Base-by-base conservation (phyloP, 768 basidiomycete species). In the Scleroderma citrinum region DNA sequence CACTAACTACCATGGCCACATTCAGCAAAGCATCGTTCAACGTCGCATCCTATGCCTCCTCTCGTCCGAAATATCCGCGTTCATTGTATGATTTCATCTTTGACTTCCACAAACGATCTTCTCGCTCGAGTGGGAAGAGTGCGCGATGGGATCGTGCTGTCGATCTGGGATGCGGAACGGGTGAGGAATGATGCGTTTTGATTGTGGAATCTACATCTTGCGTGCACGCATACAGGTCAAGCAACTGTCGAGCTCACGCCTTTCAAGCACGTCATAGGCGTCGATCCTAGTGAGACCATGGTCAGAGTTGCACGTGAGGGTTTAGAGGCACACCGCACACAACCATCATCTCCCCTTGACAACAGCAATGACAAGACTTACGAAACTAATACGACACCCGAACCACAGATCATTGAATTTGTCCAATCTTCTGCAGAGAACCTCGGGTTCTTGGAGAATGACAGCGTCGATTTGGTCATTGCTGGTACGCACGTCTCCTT, bases 121-220 rank as follows among this genome's bases (percentile, higher is more conserved):
- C n/a, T 1, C 24, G 17, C 7, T 29, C 12, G 14, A 2, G 19
- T 11, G 23, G 14, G 38, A 39, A 40, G 3, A 34, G 46, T 2
- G 56, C 66, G 14, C 54, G 59, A 52, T 85, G 79, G 70, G 73
- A 79, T 13, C 71, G 72, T 31, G 85, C 84, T 0, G 70, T 88
- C 0, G 89, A 92, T 56, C 60, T 90, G 8, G 87, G 90, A 3
- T 92, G 89, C 62, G 88, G 91, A 21, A 87, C 89, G 37, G 84
- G 87, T 85, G 53, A 19, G 69, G 31, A 16, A 5, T 5, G 26
- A 29, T 29, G 10, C n/a, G 5, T 34, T 3, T 12, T 11, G 17
- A 6, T 34, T 19, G 12, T 31, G 37, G 1, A 23, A 11, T n/a
- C 23, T 17, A 41, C 40, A 23, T 20, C 21, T 16, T 6, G 5